A percentile compares a stretch with the other conserved stretches of the same genome.
These are phyloP conservation scores for Solanum megistacrolobum DNA, from an alignment of 257 asterid species.

Conservation along the genomic window DNA sequence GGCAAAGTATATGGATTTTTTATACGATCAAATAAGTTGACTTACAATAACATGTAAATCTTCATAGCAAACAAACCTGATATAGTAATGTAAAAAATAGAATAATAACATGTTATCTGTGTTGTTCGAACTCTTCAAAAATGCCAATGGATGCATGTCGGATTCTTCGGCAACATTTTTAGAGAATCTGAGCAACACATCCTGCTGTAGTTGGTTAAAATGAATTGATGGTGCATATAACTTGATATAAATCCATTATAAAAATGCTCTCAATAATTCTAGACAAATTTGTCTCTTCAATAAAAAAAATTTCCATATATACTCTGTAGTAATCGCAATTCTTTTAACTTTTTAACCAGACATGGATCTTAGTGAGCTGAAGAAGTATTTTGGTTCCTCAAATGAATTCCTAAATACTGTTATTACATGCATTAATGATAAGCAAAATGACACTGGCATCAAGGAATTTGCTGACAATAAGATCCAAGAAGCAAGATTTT, in stretches of 20 bases:
- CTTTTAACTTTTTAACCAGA: constrained; percentile 6
- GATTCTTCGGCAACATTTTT: neutral
- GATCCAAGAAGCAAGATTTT: constrained; percentile 15
- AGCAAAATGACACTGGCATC: neutral
- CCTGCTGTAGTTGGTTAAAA: neutral
- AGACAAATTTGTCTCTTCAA: neutral
- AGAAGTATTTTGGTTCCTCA: constrained; percentile 40
- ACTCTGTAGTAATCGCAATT: neutral
- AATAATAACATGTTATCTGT: neutral
- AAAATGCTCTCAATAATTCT: neutral
- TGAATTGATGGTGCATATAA: neutral
- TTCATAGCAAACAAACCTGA: neutral
- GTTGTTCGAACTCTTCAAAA: neutral
- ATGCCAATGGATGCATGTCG: neutral
- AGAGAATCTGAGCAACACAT: neutral
- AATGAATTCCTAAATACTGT: constrained; percentile 37
- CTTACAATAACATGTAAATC: neutral
- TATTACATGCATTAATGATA: constrained; percentile 9
- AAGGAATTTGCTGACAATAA: neutral
- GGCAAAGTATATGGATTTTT: neutral
- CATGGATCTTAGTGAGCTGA: constrained; percentile 23
- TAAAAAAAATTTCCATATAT: neutral
- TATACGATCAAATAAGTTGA: neutral
- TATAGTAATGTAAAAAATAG: neutral
- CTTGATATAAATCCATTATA: neutral